Evolutionary conservation across 306 rosid species (phyloP), one percentile per base, ranked within the genome.

Genomic region (Carpinus fangiana): DNA sequence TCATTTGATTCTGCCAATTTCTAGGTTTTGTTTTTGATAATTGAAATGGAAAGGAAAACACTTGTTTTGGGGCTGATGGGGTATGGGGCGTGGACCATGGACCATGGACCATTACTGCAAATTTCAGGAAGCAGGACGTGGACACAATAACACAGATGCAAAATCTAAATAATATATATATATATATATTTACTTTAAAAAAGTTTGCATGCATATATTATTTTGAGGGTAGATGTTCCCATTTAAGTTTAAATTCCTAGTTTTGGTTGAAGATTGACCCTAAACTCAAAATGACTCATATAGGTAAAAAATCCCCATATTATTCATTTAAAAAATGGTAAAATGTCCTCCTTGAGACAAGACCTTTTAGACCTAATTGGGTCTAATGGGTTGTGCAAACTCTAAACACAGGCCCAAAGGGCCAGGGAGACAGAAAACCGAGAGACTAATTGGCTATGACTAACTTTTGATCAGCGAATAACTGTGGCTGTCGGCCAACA

Each of bases 1-100:
- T 14, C n/a, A 31, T 78, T 31, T 73, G 59, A 38, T 20, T 61
- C 78, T 56, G 51, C 43, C 54, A 16, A 67, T 41, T 36, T 51
- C 73, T 50, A 2, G 7, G 2, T 21, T 56, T 62, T 14, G 18
- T 31, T 61, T 31, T 61, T 31, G 45, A 61, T 31, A 8, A 61
- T 61, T 31, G 5, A 28, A 31, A 62, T 31, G 69, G 20, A 5
- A 62, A 31, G 34, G 64, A 57, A 9, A 17, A 12, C 17, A 62
- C 69, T 62, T 4, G 7, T 31, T 62, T 31, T 62, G 69, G 69
- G 20, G 8, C 20, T 21, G 26, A 57, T 57, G 21, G 69, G 31
- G 20, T 62, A 34, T 34, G 41, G 12, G 70, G 70, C 70, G n/a
- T n/a, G n/a, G n/a, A n/a, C n/a, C n/a, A 34, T 64, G 70, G 43